These are phyloP conservation scores for Leishmania tropica DNA, from an alignment of 208 protist genomes.

Conservation along the genomic window DNA sequence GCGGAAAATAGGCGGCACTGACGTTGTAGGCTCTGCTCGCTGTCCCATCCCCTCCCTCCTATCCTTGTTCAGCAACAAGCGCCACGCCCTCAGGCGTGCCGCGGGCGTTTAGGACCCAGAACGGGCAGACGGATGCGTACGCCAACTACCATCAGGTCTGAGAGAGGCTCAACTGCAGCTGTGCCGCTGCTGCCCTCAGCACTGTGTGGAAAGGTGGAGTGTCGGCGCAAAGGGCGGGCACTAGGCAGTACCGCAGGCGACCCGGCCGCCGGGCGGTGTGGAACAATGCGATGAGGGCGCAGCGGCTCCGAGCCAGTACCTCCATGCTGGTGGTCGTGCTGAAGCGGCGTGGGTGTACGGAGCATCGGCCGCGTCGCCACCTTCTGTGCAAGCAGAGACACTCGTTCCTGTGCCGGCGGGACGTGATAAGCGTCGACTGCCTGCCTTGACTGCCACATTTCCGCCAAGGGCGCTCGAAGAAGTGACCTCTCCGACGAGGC, in stretches of 20 bases:
- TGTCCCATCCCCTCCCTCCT: background rate
- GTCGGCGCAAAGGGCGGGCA: background rate
- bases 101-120: background rate
- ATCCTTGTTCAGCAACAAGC: background rate
- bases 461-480: background rate
- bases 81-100: background rate
- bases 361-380: background rate
- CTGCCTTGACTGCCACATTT: conserved; percentile 8
- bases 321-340: background rate
- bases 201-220: background rate
- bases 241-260: background rate
- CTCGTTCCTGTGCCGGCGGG: background rate
- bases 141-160: conserved; percentile 24
- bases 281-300: background rate
- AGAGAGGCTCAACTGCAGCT: background rate
- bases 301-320: background rate
- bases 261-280: background rate
- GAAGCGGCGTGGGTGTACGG: background rate
- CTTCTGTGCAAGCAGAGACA: background rate
- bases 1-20: background rate
- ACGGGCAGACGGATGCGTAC: conserved; percentile 24
- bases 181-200: background rate
- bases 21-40: background rate
- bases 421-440: background rate
- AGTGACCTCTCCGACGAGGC: background rate